Evolutionary conservation across 148 eudicot genomes (phyloP), one percentile per base, ranked within the genome.

Genomic region (Limonium bicolor): DNA sequence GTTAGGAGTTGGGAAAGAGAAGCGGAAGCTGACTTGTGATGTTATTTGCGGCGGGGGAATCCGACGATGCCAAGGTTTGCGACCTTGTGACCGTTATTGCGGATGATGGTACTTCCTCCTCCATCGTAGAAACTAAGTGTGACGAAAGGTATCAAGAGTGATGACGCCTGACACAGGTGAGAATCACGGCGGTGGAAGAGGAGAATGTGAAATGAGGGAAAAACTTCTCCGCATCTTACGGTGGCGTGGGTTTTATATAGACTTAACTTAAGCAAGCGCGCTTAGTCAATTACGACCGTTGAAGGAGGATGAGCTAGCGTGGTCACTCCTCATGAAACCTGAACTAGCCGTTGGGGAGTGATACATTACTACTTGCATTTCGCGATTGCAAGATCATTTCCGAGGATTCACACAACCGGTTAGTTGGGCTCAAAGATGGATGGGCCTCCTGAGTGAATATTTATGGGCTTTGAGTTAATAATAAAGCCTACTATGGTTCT

Each of bases 61-160:
- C 27, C 20, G 4, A 18, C 5, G 30, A 16, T 49, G 61, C 33
- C 50, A 71, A 70, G 39, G 75, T 54, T 35, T 82, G 94, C 8
- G 94, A 87, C 61, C 86, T 73, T 40, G 86, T 76, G 1, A 64
- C 21, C 50, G 80, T 79, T 69, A 80, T 69, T 21, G 82, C 48
- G 10, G 94, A 71, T 45, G 80, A 71, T 36, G 94, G 94, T 21
- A 90, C 72, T 40, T 88, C 96, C 96, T 82, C 83, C 56, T 49
- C 50, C n/a, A n/a, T n/a, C n/a, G n/a, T n/a, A n/a, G n/a, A n/a
- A n/a, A n/a, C n/a, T n/a, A n/a, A n/a, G n/a, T n/a, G n/a, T n/a
- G n/a, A n/a, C n/a, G n/a, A n/a, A n/a, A n/a, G n/a, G n/a, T n/a
- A n/a, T n/a, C n/a, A n/a, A n/a, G n/a, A n/a, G n/a, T 29, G 32